These are phyloP conservation scores for Botrytis fabae DNA, from an alignment of 2,329 filamentous ascomycete species.

Conservation along the genomic window DNA sequence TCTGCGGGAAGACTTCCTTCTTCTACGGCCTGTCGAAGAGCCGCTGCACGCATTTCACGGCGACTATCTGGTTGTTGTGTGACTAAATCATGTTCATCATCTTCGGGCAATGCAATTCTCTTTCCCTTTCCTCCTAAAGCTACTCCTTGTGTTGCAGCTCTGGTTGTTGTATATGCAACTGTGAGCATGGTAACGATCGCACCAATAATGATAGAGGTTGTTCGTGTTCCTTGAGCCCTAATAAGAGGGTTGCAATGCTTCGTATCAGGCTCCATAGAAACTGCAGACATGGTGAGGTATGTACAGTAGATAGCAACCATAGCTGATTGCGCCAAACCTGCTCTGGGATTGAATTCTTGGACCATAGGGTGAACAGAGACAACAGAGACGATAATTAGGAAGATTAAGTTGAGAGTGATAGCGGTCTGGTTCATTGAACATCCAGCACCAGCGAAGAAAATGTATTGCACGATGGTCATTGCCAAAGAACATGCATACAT, in stretches of 20 bases:
- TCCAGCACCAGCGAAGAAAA: constrained; percentile 81
- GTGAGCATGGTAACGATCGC: constrained; percentile 96
- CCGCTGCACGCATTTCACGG: constrained; percentile 90
- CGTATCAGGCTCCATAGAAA: constrained; percentile 97
- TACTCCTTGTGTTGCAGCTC: constrained; percentile 87
- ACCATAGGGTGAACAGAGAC: constrained; percentile 88
- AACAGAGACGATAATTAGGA: constrained; percentile 77
- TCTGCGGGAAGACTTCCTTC: constrained; percentile 90
- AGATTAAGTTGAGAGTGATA: constrained; percentile 88
- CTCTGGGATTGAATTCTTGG: constrained; percentile 89
- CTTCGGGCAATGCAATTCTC: constrained; percentile 62
- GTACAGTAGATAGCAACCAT: constrained; percentile 99
- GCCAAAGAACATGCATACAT: constrained; percentile 91
- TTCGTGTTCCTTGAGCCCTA: constrained; percentile 80
- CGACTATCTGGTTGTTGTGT: constrained; percentile 77
- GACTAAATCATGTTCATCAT: constrained; percentile 85
- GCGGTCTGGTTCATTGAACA: constrained; percentile 97
- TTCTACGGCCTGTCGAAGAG: constrained; percentile 86
- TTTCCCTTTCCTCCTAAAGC: constrained; percentile 65
- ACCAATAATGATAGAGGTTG: constrained; percentile 86
- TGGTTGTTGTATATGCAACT: constrained; percentile 95
- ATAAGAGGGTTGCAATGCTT: constrained; percentile 91
- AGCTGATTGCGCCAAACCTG: constrained; percentile 92
- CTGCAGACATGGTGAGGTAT: constrained; percentile 95
- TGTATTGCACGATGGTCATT: constrained; percentile 96